Evolutionary conservation across 2,329 filamentous ascomycete genomes (phyloP).

Genomic region (Verticillium dahliae): DNA sequence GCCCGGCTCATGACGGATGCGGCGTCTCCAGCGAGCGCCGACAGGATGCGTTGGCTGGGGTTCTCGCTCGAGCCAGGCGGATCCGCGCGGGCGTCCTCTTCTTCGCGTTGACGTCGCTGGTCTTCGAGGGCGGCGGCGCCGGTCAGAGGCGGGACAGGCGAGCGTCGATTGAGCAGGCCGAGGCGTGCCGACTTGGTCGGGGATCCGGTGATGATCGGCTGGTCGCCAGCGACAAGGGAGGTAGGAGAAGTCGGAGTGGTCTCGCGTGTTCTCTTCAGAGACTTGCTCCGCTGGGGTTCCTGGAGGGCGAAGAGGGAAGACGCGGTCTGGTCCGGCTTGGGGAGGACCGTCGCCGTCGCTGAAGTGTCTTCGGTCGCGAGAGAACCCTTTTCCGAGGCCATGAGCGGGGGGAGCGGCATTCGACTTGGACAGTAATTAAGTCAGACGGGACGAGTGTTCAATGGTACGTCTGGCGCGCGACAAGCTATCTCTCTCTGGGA

Average conservation of each 20-base stretch:
- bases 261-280: slow-evolving; percentile 36
- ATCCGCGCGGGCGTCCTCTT: slow-evolving; percentile 32
- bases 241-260: slow-evolving; percentile 28
- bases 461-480: neutral
- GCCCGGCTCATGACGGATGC: slow-evolving; percentile 48
- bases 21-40: slow-evolving; percentile 47
- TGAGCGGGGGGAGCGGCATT: slow-evolving; percentile 19
- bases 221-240: slow-evolving; percentile 1
- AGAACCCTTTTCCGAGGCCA: slow-evolving; percentile 48
- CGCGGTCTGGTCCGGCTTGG: neutral
- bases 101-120: slow-evolving; percentile 40
- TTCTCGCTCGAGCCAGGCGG: slow-evolving; percentile 43
- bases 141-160: slow-evolving; percentile 38
- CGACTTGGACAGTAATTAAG: neutral
- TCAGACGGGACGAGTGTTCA: neutral
- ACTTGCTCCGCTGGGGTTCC: slow-evolving; percentile 22
- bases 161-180: slow-evolving; percentile 33
- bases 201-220: slow-evolving; percentile 28
- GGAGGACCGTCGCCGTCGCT: slow-evolving; percentile 19
- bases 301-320: neutral
- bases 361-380: slow-evolving; percentile 45
- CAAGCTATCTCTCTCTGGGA: neutral
- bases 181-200: slow-evolving; percentile 49
- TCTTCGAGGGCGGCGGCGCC: slow-evolving; percentile 49
- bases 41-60: slow-evolving; percentile 44